Percentiles rank a stretch among this genome's conserved stretches.
phyloP scores from a whole-genome alignment of 495 filamentous ascomycete genomes.

The Amorphotheca resinae region DNA sequence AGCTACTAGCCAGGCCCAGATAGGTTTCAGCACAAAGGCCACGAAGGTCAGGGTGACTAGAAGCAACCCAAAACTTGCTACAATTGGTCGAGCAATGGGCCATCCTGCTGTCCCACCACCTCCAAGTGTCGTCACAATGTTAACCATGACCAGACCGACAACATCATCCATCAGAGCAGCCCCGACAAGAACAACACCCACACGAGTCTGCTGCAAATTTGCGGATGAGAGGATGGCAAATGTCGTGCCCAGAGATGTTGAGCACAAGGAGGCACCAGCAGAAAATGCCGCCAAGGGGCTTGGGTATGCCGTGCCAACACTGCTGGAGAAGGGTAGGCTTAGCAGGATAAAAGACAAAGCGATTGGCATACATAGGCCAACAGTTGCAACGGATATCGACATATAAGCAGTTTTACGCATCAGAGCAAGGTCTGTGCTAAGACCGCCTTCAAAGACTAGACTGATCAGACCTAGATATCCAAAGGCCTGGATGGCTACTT shows the following conservation, averaged over 20 bases:
- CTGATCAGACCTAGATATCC: constrained; percentile 68
- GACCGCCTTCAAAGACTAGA: constrained; percentile 53
- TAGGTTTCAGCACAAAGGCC: constrained; percentile 14
- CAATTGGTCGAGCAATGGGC: constrained; percentile 21
- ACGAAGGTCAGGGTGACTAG: constrained; percentile 12
- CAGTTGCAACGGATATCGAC: constrained; percentile 46
- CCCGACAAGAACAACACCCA: constrained; percentile 56
- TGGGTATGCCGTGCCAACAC: constrained; percentile 2
- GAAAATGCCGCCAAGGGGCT: constrained; percentile 42
- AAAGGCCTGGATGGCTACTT: constrained; percentile 50
- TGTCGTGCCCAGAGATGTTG: constrained; percentile 67
- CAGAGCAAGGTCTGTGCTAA: constrained; percentile 47
- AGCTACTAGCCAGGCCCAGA: constrained; percentile 1
- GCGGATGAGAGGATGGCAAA: constrained; percentile 57
- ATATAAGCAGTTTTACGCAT: constrained; percentile 48
- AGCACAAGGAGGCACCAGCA: constrained; percentile 63
- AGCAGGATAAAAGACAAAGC: constrained; percentile 52
- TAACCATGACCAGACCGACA: constrained; percentile 66
- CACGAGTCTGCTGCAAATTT: constrained; percentile 35
- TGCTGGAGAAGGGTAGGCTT: constrained; percentile 20
- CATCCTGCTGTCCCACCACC: constrained; percentile 12
- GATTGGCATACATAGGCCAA: constrained; percentile 54
- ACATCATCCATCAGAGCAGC: constrained; percentile 82
- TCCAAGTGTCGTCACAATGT: constrained; percentile 38
- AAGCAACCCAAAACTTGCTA: constrained; percentile 20